These are phyloP conservation scores for Aspergillus viridinutans DNA, from an alignment of 2,329 filamentous ascomycete genomes.

Conservation along the genomic window DNA sequence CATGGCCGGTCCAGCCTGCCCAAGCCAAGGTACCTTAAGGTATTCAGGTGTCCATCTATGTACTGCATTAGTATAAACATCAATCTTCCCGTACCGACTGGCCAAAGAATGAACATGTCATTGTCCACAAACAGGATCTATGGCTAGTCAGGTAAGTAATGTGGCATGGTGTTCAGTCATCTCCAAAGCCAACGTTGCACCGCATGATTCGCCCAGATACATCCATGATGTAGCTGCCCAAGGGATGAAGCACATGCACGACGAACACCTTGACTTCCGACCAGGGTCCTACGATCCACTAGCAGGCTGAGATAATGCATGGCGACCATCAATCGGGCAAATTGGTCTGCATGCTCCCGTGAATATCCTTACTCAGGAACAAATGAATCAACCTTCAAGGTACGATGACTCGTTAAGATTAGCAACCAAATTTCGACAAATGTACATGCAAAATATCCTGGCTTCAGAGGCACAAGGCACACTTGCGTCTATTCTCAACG, in stretches of 20 bases:
- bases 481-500: slow-evolving; percentile 13
- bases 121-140: neutral
- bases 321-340: slow-evolving; percentile 9
- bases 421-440: slow-evolving; percentile 1
- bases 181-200: slow-evolving; percentile 19
- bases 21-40: neutral
- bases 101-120: neutral
- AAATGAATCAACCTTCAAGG: slow-evolving; percentile 11
- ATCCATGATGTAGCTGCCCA: slow-evolving; percentile 19
- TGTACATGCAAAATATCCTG: slow-evolving; percentile 6
- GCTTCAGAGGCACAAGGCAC: slow-evolving; percentile 4
- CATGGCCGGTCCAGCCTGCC: neutral
- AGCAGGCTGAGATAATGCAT: slow-evolving; percentile 14
- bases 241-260: slow-evolving; percentile 14
- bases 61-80: neutral
- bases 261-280: slow-evolving; percentile 15
- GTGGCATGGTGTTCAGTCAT: slow-evolving; percentile 10
- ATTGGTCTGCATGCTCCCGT: slow-evolving; percentile 15
- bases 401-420: slow-evolving; percentile 4
- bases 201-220: slow-evolving; percentile 17
- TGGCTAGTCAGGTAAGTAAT: slow-evolving; percentile 5
- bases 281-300: slow-evolving; percentile 11
- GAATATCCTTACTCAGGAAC: slow-evolving; percentile 5
- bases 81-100: neutral
- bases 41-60: neutral